These are phyloP conservation scores for Phytophthora fragariaefolia DNA, from an alignment of 352 stramenopile species.

Conservation along the genomic window DNA sequence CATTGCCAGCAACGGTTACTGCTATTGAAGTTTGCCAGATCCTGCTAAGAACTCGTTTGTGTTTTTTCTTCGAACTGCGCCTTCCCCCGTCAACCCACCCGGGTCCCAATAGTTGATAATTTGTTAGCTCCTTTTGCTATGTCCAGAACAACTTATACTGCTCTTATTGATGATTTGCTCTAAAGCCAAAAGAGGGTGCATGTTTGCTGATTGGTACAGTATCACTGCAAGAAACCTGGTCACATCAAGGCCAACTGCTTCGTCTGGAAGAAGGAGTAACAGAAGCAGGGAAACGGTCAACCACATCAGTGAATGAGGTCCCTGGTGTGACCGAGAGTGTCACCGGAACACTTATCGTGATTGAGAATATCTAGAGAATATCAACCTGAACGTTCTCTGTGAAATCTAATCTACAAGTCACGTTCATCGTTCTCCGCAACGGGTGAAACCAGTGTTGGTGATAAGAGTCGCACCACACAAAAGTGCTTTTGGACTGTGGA, in stretches of 20 bases:
- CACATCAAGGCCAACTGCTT: slow-evolving; percentile 10
- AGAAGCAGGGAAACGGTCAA: slow-evolving; percentile 24
- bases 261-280: slow-evolving; percentile 14
- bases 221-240: too few relatives aligned
- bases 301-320: slow-evolving; percentile 24
- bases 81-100: too few relatives aligned
- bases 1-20: too few relatives aligned
- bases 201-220: too few relatives aligned
- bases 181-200: too few relatives aligned
- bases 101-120: too few relatives aligned
- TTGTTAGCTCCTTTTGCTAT: too few relatives aligned
- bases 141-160: too few relatives aligned
- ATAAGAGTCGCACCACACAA: neutral
- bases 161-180: too few relatives aligned
- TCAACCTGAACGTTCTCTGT: slow-evolving; percentile 13
- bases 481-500: slow-evolving; percentile 3
- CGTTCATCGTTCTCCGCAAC: neutral
- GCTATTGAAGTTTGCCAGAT: too few relatives aligned
- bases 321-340: neutral
- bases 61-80: too few relatives aligned
- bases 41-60: too few relatives aligned
- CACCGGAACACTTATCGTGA: slow-evolving; percentile 2
- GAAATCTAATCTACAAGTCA: slow-evolving; percentile 20
- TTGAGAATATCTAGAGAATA: slow-evolving; percentile 10
- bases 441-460: neutral